These are phyloP conservation scores for Aspergillus awamori DNA, from an alignment of 2,329 filamentous ascomycete species.

Conservation along the genomic window DNA sequence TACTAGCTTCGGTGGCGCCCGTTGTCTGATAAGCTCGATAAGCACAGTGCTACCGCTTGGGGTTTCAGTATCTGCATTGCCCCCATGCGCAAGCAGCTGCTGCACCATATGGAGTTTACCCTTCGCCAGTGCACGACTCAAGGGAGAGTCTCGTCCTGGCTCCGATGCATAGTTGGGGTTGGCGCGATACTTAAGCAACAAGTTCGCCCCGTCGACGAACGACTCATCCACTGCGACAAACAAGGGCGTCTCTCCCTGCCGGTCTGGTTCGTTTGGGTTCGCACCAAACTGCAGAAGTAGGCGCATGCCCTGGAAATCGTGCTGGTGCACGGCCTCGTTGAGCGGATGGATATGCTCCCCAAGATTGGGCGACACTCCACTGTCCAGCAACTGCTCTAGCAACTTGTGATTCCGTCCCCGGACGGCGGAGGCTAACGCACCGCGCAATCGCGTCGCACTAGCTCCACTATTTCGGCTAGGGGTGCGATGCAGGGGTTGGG, in stretches of 20 bases:
- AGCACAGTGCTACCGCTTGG: slow-evolving; percentile 64
- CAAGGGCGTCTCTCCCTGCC: slow-evolving; percentile 56
- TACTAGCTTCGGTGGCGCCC: slow-evolving; percentile 57
- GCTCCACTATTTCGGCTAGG: slow-evolving; percentile 15
- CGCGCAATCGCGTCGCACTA: slow-evolving; percentile 8
- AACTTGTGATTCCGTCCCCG: slow-evolving; percentile 60
- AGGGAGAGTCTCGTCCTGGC: slow-evolving; percentile 57
- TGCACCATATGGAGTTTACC: slow-evolving; percentile 62
- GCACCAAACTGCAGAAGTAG: slow-evolving; percentile 61
- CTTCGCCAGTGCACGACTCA: slow-evolving; percentile 55
- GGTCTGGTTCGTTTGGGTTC: slow-evolving; percentile 57
- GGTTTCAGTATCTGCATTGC: slow-evolving; percentile 58
- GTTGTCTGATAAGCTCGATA: slow-evolving; percentile 63
- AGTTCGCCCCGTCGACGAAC: slow-evolving; percentile 60
- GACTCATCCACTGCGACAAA: slow-evolving; percentile 55
- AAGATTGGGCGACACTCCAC: slow-evolving; percentile 58
- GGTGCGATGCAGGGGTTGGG: slow-evolving; percentile 9
- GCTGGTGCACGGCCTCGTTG: slow-evolving; percentile 56
- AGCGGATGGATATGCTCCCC: slow-evolving; percentile 53
- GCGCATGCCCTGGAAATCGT: slow-evolving; percentile 58
- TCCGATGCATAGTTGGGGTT: slow-evolving; percentile 59
- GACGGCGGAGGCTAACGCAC: slow-evolving; percentile 57
- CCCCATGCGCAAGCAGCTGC: slow-evolving; percentile 64
- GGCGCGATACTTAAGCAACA: slow-evolving; percentile 67
- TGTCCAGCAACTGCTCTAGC: slow-evolving; percentile 61